Conservation (phyloP, 2,329 filamentous ascomycete genomes). For the Cladophialophora exuberans region DNA sequence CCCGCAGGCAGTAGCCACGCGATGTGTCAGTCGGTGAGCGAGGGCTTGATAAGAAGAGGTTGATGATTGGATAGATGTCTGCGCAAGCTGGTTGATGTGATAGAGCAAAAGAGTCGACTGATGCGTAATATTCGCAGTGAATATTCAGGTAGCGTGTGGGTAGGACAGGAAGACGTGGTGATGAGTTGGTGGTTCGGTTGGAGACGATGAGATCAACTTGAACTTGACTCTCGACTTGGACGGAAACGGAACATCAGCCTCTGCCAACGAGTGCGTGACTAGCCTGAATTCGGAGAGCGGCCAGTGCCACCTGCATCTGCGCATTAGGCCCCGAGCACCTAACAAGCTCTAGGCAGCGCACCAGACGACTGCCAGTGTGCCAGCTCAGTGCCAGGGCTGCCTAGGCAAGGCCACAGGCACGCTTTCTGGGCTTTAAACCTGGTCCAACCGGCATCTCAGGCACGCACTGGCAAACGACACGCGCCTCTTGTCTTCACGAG, state of each 20-base stretch:
- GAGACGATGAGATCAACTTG: slow-evolving; percentile 6
- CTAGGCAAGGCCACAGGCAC: slow-evolving; percentile 6
- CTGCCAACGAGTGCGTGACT: background rate
- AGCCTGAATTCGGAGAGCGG: slow-evolving; percentile 8
- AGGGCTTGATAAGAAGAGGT: slow-evolving; percentile 18
- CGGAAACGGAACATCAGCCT: slow-evolving; percentile 6
- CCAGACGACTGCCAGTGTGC: no score
- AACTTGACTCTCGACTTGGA: background rate
- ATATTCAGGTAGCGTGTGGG: background rate
- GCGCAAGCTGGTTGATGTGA: background rate
- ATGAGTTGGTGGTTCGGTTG: slow-evolving; percentile 4
- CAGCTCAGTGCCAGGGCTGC: no score
- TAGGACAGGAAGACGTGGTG: slow-evolving; percentile 13
- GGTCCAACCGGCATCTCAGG: slow-evolving; percentile 2
- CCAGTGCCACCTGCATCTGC: no score
- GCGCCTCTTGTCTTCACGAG: slow-evolving; percentile 6
- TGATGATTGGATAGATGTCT: background rate
- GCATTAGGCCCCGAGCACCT: no score
- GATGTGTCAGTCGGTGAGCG: slow-evolving; percentile 21
- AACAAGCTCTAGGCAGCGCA: slow-evolving; percentile 4
- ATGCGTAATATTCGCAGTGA: background rate
- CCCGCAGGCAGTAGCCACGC: slow-evolving; percentile 28
- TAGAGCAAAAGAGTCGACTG: background rate
- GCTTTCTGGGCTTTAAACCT: slow-evolving; percentile 5
- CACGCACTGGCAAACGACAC: slow-evolving; percentile 3